A percentile compares a stretch with the other conserved stretches of the same genome.
Conservation (phyloP, 371 early-diverging fungal species). For the Parasitella parasitica region DNA sequence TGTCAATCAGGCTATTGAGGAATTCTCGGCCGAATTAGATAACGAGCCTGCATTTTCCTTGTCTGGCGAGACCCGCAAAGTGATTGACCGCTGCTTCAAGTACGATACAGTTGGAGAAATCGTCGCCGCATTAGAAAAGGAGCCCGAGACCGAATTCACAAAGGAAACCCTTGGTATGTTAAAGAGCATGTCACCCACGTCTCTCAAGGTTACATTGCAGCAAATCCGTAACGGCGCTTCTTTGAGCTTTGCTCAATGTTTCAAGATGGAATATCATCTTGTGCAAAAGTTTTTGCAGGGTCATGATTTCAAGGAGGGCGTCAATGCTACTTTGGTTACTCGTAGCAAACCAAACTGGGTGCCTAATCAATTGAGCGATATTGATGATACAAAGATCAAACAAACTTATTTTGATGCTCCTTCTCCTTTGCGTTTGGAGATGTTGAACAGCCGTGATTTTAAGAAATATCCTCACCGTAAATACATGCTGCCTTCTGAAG, state of each 20-base stretch:
- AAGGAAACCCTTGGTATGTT: conserved; percentile 68
- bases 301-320: conserved; percentile 90
- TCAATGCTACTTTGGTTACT: conserved; percentile 72
- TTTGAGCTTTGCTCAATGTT: conserved; percentile 75
- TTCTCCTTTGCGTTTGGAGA: conserved; percentile 27
- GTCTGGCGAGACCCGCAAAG: conserved; percentile 63
- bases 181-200: conserved; percentile 79
- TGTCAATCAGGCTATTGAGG: conserved; percentile 91
- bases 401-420: conserved; percentile 58
- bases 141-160: conserved; percentile 67
- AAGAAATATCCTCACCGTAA: conserved; percentile 74
- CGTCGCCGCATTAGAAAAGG: conserved; percentile 73
- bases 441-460: conserved; percentile 37
- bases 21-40: conserved; percentile 71
- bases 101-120: conserved; percentile 82
- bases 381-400: conserved; percentile 59
- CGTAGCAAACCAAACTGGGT: conserved; percentile 75
- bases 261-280: conserved; percentile 85
- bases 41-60: conserved; percentile 43
- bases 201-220: conserved; percentile 85
- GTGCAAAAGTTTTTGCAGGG: conserved; percentile 75
- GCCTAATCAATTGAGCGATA: conserved; percentile 58
- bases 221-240: conserved; percentile 76
- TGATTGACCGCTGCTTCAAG: conserved; percentile 89
- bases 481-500: conserved; percentile 80